phyloP scores from a whole-genome alignment of 768 basidiomycete species.

The Leccinum disarticulatum region DNA sequence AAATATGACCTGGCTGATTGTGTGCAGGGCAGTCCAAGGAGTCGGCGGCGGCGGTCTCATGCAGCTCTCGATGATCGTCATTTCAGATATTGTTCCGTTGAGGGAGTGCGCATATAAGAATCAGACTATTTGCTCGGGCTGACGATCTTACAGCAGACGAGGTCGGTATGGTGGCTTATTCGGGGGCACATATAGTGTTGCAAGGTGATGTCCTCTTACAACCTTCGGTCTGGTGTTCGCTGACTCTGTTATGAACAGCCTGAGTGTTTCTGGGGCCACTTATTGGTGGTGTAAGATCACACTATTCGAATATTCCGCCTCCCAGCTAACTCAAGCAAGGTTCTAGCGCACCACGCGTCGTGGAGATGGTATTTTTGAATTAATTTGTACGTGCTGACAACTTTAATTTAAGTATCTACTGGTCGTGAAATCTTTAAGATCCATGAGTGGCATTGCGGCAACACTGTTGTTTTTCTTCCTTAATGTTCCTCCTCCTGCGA shows the following conservation, averaged over 20 bases:
- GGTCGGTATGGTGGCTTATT: neutral
- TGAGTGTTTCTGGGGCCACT: conserved; percentile 65
- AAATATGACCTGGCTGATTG: conserved; percentile 72
- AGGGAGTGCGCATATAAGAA: conserved; percentile 52
- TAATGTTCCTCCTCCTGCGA: conserved; percentile 68
- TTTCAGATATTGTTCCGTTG: conserved; percentile 82
- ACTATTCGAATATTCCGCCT: neutral
- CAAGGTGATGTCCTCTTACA: neutral
- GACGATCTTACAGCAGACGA: neutral
- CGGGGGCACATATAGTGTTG: neutral
- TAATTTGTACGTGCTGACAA: neutral
- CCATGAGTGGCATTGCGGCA: conserved; percentile 66
- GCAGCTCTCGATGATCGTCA: conserved; percentile 72
- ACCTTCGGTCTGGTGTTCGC: conserved; percentile 30
- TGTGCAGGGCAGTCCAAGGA: conserved; percentile 77
- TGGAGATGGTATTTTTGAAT: conserved; percentile 81
- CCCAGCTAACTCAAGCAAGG: conserved; percentile 35
- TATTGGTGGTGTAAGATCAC: conserved; percentile 67
- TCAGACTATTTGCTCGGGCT: neutral
- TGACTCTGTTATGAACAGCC: conserved; percentile 30
- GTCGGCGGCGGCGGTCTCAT: conserved; percentile 79
- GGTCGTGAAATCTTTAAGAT: conserved; percentile 39
- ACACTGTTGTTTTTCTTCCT: conserved; percentile 67
- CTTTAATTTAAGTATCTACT: neutral
- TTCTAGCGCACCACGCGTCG: conserved; percentile 66